phyloP scores from a whole-genome alignment of 768 basidiomycete species.

The Boletellus sp. region DNA sequence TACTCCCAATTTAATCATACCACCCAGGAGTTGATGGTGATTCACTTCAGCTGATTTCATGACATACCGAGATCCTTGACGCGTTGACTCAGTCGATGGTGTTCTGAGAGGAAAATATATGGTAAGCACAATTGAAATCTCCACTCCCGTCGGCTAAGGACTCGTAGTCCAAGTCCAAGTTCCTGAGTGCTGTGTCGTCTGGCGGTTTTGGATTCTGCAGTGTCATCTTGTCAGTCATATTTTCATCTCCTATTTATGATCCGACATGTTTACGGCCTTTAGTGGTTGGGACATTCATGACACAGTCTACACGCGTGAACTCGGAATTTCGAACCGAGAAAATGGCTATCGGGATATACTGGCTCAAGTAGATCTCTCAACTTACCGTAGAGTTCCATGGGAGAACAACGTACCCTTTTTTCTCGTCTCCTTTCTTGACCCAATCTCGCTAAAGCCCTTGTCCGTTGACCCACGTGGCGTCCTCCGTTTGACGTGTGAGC shows the following conservation, averaged over 20 bases:
- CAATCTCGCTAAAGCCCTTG: slow-evolving; percentile 74
- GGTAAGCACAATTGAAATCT: slow-evolving; percentile 39
- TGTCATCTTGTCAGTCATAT: slow-evolving; percentile 74
- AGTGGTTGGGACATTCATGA: slow-evolving; percentile 96
- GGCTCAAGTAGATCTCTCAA: slow-evolving; percentile 82
- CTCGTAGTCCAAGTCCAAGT: slow-evolving; percentile 82
- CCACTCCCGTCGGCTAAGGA: slow-evolving; percentile 7
- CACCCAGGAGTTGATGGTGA: slow-evolving; percentile 64
- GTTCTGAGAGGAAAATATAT: slow-evolving; percentile 93
- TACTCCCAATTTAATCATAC: not conserved
- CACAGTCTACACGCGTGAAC: slow-evolving; percentile 74
- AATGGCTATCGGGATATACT: slow-evolving; percentile 92
- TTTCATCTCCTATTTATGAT: not conserved
- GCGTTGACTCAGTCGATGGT: slow-evolving; percentile 68
- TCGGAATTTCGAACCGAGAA: slow-evolving; percentile 83
- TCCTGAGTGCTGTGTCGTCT: slow-evolving; percentile 71
- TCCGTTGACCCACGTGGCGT: slow-evolving; percentile 85
- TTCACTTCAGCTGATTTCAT: slow-evolving; percentile 10
- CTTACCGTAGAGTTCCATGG: slow-evolving; percentile 88
- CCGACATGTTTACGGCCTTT: slow-evolving; percentile 2
- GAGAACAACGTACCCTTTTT: slow-evolving; percentile 92
- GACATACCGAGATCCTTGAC: slow-evolving; percentile 6
- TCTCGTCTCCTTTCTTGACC: slow-evolving; percentile 86
- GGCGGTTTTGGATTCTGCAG: slow-evolving; percentile 93
- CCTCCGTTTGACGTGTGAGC: slow-evolving; percentile 54